Evolutionary conservation across 768 basidiomycete species (phyloP).

Genomic region (Asterophora parasitica): DNA sequence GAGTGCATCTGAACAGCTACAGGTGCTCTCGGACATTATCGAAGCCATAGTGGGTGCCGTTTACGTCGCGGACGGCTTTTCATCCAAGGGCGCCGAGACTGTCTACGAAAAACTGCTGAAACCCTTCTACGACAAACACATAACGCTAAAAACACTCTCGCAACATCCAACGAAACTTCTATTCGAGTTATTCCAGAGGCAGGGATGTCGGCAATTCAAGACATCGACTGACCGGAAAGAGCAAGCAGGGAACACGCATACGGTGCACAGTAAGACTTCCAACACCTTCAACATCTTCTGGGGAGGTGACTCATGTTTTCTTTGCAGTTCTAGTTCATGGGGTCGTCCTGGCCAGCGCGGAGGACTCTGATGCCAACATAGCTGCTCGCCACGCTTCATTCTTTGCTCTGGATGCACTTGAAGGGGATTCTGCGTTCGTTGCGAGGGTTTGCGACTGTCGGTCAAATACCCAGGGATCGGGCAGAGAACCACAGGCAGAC

Average conservation of each 20-base stretch:
- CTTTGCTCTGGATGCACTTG: conserved; percentile 64
- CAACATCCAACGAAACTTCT: conserved; percentile 75
- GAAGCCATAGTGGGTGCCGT: conserved; percentile 79
- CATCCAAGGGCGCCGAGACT: conserved; percentile 51
- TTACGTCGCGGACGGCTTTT: conserved; percentile 72
- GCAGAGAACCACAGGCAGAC: conserved; percentile 26
- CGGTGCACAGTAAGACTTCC: conserved; percentile 7
- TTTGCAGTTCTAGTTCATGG: conserved; percentile 76
- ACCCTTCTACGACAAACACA: conserved; percentile 76
- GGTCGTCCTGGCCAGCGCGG: conserved; percentile 53
- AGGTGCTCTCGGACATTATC: conserved; percentile 77
- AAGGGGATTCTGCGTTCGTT: conserved; percentile 60
- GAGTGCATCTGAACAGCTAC: conserved; percentile 5
- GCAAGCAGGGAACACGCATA: conserved; percentile 3
- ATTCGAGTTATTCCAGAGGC: conserved; percentile 67
- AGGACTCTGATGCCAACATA: conserved; percentile 42
- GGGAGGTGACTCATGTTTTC: conserved; percentile 1
- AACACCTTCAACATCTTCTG: too few relatives aligned
- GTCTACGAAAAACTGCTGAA: conserved; percentile 66
- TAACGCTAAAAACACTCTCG: conserved; percentile 67
- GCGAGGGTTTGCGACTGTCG: conserved; percentile 66
- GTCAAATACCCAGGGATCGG: conserved; percentile 32
- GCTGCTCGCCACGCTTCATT: conserved; percentile 61
- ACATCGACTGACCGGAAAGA: conserved; percentile 44
- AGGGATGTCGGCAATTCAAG: conserved; percentile 65